phyloP scores from a whole-genome alignment of 2,329 filamentous ascomycete species.

The Hirsutella thompsonii region DNA sequence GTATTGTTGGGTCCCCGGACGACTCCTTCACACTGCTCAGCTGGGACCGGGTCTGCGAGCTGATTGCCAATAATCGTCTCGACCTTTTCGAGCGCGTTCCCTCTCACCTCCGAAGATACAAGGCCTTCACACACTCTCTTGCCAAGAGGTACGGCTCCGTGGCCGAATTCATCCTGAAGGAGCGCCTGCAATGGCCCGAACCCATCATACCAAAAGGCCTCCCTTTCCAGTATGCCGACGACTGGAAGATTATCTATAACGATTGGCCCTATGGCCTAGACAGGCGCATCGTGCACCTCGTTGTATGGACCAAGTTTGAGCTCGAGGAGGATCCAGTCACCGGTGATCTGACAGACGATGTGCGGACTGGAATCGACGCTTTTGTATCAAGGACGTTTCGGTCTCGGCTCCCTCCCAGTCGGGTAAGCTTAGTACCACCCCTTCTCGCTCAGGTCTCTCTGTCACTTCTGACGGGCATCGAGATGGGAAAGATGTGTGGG shows the following conservation, averaged over 20 bases:
- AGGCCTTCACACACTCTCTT: constrained; percentile 53
- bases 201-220: constrained; percentile 20
- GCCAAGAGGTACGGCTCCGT: constrained; percentile 60
- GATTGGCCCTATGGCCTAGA: constrained; percentile 94
- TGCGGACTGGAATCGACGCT: constrained; percentile 51
- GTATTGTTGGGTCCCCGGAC: constrained; percentile 61
- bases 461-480: neutral
- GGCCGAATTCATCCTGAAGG: constrained; percentile 59
- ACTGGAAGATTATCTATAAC: constrained; percentile 69
- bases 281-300: constrained; percentile 63
- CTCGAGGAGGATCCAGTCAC: constrained; percentile 54
- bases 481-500: neutral
- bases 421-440: constrained; percentile 29
- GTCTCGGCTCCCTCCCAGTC: constrained; percentile 31
- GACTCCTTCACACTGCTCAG: constrained; percentile 45
- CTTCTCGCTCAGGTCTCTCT: neutral
- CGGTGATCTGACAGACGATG: constrained; percentile 53
- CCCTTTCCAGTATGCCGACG: constrained; percentile 34
- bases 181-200: constrained; percentile 57
- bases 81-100: constrained; percentile 67
- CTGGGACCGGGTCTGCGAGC: constrained; percentile 57
- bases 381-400: constrained; percentile 61
- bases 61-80: constrained; percentile 55
- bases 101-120: constrained; percentile 65
- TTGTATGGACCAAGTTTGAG: constrained; percentile 86